A percentile compares a stretch with the other conserved stretches of the same genome.
These are phyloP conservation scores for Leishmania guyanensis DNA, from an alignment of 208 protist species.

Conservation along the genomic window DNA sequence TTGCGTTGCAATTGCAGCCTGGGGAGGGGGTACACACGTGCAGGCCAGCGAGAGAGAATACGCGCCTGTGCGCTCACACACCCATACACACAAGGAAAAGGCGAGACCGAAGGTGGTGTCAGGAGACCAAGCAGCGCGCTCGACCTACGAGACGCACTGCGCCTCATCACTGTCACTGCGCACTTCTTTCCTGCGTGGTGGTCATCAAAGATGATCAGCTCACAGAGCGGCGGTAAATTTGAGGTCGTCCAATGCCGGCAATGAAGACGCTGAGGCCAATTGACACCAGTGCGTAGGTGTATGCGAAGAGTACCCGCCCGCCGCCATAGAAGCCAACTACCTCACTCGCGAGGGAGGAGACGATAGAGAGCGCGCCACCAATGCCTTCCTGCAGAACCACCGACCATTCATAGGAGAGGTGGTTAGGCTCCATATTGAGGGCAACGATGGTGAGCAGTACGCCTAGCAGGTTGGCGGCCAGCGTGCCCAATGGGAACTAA, in stretches of 20 bases:
- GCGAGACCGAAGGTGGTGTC: neutral
- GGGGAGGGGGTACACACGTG: neutral
- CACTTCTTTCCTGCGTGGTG: neutral
- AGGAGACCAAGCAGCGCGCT: neutral
- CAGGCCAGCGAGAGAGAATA: neutral
- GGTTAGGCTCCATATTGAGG: constrained; percentile 27
- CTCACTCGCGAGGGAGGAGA: constrained; percentile 60
- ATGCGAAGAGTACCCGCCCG: constrained; percentile 22
- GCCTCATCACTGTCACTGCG: neutral
- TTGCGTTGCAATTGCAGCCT: too few species aligned
- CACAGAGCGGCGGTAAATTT: constrained; percentile 26
- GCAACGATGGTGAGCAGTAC: constrained; percentile 38
- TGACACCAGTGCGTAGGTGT: constrained; percentile 44
- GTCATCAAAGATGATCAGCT: neutral
- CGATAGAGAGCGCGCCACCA: constrained; percentile 54
- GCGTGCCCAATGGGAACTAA: constrained; percentile 56
- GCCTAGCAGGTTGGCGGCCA: constrained; percentile 42
- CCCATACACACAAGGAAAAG: neutral
- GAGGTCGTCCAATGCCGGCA: constrained; percentile 38
- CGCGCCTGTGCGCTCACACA: neutral
- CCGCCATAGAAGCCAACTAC: constrained; percentile 31
- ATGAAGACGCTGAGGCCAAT: constrained; percentile 36
- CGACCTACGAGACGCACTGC: neutral
- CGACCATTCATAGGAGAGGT: constrained; percentile 29
- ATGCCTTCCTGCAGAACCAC: constrained; percentile 48